phyloP scores from a whole-genome alignment of 2,329 filamentous ascomycete genomes.

The Cordyceps cicadae region DNA sequence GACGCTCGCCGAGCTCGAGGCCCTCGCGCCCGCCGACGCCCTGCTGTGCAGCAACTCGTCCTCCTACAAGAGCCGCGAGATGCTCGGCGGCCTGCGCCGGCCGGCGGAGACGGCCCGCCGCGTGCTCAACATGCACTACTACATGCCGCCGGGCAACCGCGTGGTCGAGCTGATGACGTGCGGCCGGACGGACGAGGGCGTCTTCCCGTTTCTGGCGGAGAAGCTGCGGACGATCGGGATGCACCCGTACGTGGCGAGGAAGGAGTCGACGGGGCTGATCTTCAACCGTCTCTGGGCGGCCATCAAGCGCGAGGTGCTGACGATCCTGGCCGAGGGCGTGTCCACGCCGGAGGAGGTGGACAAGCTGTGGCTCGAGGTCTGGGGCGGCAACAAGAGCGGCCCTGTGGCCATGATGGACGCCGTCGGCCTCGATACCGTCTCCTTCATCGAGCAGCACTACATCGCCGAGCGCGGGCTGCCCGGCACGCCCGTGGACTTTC shows the following conservation, averaged over 20 bases:
- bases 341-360: constrained; percentile 42
- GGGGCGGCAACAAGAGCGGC: constrained; percentile 16
- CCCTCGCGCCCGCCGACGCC: constrained; percentile 32
- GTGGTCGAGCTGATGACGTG: constrained; percentile 47
- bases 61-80: constrained; percentile 41
- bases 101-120: constrained; percentile 25
- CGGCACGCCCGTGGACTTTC: constrained; percentile 34
- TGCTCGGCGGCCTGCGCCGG: constrained; percentile 33
- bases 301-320: constrained; percentile 43
- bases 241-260: constrained; percentile 32
- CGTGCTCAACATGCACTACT: constrained; percentile 43
- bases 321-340: constrained; percentile 42
- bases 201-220: constrained; percentile 38
- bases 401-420: constrained; percentile 33
- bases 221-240: constrained; percentile 32
- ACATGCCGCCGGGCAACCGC: constrained; percentile 38
- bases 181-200: constrained; percentile 31
- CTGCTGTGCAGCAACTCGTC: constrained; percentile 44
- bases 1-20: constrained; percentile 39
- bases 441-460: constrained; percentile 46
- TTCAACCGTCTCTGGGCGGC: constrained; percentile 51
- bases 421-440: constrained; percentile 45
- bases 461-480: constrained; percentile 38
- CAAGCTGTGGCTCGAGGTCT: constrained; percentile 32
- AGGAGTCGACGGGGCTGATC: constrained; percentile 45